A percentile compares a stretch with the other conserved stretches of the same genome.
Conservation (phyloP, 108 stramenopile genomes). For the Skeletonema grethae region DNA sequence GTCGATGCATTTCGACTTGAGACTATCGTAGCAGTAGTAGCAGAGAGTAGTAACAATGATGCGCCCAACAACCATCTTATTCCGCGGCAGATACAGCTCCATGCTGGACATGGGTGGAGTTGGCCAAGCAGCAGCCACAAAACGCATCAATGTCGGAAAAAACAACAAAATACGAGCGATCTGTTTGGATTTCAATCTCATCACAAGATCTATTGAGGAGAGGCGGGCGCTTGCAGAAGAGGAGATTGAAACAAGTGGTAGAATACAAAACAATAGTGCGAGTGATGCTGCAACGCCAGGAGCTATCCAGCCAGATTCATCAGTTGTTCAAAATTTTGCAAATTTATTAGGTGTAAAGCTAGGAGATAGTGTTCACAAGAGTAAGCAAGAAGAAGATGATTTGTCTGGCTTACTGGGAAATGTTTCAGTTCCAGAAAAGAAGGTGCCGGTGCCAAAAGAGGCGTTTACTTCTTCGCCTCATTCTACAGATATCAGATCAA, state of each 20-base stretch:
- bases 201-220: conserved; percentile 57
- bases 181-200: conserved; percentile 79
- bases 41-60: too few species aligned
- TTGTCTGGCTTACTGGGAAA: conserved; percentile 38
- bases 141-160: conserved; percentile 63
- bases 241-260: conserved; percentile 8
- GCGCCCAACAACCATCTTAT: background rate
- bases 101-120: conserved; percentile 86
- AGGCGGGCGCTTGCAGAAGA: conserved; percentile 16
- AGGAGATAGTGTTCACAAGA: conserved; percentile 27
- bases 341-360: conserved; percentile 59
- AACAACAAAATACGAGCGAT: conserved; percentile 82
- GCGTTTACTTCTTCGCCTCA: conserved; percentile 5
- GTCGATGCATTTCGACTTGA: too few species aligned
- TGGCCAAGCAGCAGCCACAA: conserved; percentile 41
- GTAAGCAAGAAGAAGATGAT: conserved; percentile 40
- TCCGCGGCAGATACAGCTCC: conserved; percentile 38
- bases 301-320: conserved; percentile 38
- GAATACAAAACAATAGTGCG: background rate
- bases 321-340: conserved; percentile 57
- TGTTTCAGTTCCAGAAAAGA: conserved; percentile 2
- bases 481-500: conserved; percentile 67
- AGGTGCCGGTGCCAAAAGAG: conserved; percentile 4
- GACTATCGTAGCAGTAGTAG: too few species aligned
- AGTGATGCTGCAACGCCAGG: background rate